A percentile compares a stretch with the other conserved stretches of the same genome.
Evolutionary conservation across 1,139 yeast species (phyloP).

Genomic region (Yamadazyma dushanensis): DNA sequence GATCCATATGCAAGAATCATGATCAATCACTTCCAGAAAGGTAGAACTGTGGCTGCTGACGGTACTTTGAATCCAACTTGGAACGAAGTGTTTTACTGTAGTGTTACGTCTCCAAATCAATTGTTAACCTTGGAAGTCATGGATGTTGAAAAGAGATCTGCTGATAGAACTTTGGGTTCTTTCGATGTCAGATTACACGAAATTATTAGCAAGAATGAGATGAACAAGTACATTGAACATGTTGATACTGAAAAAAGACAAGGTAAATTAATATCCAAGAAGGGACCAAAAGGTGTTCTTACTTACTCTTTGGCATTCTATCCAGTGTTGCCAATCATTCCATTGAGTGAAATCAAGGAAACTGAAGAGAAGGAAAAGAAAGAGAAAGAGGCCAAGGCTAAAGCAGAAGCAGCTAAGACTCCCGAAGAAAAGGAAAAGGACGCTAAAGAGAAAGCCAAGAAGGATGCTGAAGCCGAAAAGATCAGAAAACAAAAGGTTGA

Average conservation of each 20-base stretch:
- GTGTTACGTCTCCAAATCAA: constrained; percentile 80
- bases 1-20: constrained; percentile 88
- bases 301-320: constrained; percentile 75
- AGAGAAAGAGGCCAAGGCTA: constrained; percentile 33
- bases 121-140: constrained; percentile 81
- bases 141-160: constrained; percentile 78
- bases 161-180: constrained; percentile 85
- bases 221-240: constrained; percentile 63
- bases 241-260: constrained; percentile 57
- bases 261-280: constrained; percentile 64
- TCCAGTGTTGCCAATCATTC: constrained; percentile 76
- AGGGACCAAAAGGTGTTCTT: constrained; percentile 80
- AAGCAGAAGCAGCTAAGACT: constrained; percentile 28
- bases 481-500: constrained; percentile 19
- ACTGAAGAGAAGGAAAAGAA: constrained; percentile 40
- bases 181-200: constrained; percentile 69
- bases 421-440: constrained; percentile 28
- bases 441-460: constrained; percentile 21
- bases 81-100: constrained; percentile 80
- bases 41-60: constrained; percentile 72
- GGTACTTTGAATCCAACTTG: constrained; percentile 78
- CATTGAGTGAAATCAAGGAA: constrained; percentile 69
- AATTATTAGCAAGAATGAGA: constrained; percentile 65
- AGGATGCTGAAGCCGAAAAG: constrained; percentile 19
- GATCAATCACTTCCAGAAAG: constrained; percentile 73